These are phyloP conservation scores for Chlorencoelia australis DNA, from an alignment of 2,329 filamentous ascomycete species.

Conservation along the genomic window DNA sequence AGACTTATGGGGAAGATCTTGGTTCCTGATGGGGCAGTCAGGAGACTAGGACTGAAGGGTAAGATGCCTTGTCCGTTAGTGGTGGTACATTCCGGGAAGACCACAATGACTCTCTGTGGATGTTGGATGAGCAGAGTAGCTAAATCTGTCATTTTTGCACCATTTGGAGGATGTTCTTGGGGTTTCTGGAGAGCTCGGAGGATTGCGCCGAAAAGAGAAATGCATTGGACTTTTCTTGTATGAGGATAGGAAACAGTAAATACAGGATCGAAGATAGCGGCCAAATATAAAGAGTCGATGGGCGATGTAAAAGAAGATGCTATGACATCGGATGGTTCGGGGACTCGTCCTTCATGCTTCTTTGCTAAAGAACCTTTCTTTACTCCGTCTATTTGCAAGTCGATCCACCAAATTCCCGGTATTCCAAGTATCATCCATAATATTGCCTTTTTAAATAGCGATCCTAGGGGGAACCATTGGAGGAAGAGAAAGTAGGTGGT, in stretches of 20 bases:
- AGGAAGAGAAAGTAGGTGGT: conserved; percentile 69
- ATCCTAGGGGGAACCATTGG: conserved; percentile 67
- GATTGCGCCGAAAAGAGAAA: conserved; percentile 70
- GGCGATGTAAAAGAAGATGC: conserved; percentile 87
- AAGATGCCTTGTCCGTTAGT: conserved; percentile 89
- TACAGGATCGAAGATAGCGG: conserved; percentile 90
- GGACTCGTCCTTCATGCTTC: conserved; percentile 63
- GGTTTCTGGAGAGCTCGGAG: conserved; percentile 59
- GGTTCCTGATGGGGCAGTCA: conserved; percentile 53
- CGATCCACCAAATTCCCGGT: conserved; percentile 95
- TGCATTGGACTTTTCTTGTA: conserved; percentile 60
- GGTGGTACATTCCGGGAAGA: conserved; percentile 90
- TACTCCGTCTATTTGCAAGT: conserved; percentile 95
- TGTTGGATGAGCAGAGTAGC: conserved; percentile 53
- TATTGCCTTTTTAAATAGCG: conserved; percentile 65
- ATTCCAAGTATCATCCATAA: conserved; percentile 82
- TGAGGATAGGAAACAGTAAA: conserved; percentile 80
- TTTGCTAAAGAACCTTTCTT: conserved; percentile 79
- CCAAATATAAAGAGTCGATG: conserved; percentile 86
- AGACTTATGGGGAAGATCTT: conserved; percentile 87
- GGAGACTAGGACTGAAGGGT: conserved; percentile 67
- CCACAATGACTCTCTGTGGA: conserved; percentile 66
- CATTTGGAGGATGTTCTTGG: conserved; percentile 34
- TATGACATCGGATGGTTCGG: conserved; percentile 71
- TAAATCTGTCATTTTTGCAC: conserved; percentile 47